phyloP scores from a whole-genome alignment of 495 filamentous ascomycete species.

The Apodospora peruviana region DNA sequence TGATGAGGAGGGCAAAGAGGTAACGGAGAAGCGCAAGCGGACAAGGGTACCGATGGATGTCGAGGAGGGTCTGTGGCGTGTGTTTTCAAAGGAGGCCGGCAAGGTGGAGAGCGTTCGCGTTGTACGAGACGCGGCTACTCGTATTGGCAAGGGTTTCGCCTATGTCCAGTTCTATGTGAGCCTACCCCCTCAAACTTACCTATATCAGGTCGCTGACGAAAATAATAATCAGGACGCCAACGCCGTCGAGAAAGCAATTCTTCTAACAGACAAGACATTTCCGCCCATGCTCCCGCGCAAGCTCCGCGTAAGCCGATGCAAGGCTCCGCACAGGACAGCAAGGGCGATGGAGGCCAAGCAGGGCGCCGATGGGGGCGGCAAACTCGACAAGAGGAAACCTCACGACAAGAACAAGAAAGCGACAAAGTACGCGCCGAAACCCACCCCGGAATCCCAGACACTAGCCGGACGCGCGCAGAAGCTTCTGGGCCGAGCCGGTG shows the following conservation, averaged over 20 bases:
- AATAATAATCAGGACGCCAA: slow-evolving; percentile 58
- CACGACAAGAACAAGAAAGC: slow-evolving; percentile 25
- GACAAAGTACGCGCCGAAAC: slow-evolving; percentile 54
- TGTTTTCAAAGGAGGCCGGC: slow-evolving; percentile 68
- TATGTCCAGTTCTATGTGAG: slow-evolving; percentile 87
- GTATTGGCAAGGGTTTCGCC: slow-evolving; percentile 94
- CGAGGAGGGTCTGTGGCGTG: slow-evolving; percentile 92
- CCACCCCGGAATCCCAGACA: slow-evolving; percentile 62
- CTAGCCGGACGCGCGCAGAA: slow-evolving; percentile 73
- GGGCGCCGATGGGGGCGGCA: slow-evolving; percentile 6
- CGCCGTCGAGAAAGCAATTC: slow-evolving; percentile 78
- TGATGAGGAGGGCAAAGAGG: slow-evolving; percentile 41
- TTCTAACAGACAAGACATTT: slow-evolving; percentile 84
- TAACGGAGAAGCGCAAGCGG: slow-evolving; percentile 57
- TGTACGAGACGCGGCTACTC: slow-evolving; percentile 80
- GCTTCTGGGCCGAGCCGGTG: slow-evolving; percentile 75
- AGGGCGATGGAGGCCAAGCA: slow-evolving; percentile 36
- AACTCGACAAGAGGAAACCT: slow-evolving; percentile 7
- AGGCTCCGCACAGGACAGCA: slow-evolving; percentile 65
- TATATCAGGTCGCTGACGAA: background rate
- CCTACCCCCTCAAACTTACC: background rate
- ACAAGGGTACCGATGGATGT: slow-evolving; percentile 72
- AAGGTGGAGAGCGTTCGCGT: slow-evolving; percentile 90
- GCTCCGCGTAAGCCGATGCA: slow-evolving; percentile 80
- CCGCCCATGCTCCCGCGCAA: slow-evolving; percentile 85